Base-by-base conservation (phyloP, 2,329 filamentous ascomycete species). In the Botrytis paeoniae region DNA sequence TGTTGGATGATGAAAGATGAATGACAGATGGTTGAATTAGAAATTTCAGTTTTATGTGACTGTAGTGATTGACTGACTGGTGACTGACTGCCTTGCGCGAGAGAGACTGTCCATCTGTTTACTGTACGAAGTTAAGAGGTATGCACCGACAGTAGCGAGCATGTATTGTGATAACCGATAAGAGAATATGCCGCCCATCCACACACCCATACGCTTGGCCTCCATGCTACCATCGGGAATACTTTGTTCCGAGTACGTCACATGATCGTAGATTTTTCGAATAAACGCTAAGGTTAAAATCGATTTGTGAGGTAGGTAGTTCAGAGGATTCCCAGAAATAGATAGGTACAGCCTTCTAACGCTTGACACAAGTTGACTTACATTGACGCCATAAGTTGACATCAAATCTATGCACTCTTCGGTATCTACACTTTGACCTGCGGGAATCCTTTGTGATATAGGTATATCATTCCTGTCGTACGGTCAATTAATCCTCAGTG, bases 241-340 rank as follows among this genome's bases (percentile, higher is more conserved):
- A 69, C 65, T 25, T 43, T 69, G 32, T 16, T 69, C 48, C 65
- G 7, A 1, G 3, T 3, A 4, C 1, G 3, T 69, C 65, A 69
- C 65, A 43, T 69, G 65, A 69, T 69, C 5, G 3, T 22, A 0
- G 3, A 41, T 57, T 68, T 32, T 41, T 18, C n/a, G 43, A 22
- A 54, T 18, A 66, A 54, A 66, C 64, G 25, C 64, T 22, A 54
- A 69, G 65, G 37, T 39, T 18, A 69, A 69, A 69, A 69, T 68
- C 64, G 35, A 68, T 39, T 29, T 68, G 45, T 16, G 45, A 68
- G 45, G 35, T 48, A 39, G 64, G 29, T 20, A 29, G n/a, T 29
- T 43, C 22, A 16, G n/a, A 32, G 39, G 18, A 68, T 68, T 37
- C 48, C n/a, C n/a, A 64, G 41, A 48, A 43, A 18, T 37, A 51